Percentiles rank a stretch among this genome's conserved stretches.
These are phyloP conservation scores for Samsoniella hepiali DNA, from an alignment of 2,329 filamentous ascomycete genomes.

Conservation along the genomic window DNA sequence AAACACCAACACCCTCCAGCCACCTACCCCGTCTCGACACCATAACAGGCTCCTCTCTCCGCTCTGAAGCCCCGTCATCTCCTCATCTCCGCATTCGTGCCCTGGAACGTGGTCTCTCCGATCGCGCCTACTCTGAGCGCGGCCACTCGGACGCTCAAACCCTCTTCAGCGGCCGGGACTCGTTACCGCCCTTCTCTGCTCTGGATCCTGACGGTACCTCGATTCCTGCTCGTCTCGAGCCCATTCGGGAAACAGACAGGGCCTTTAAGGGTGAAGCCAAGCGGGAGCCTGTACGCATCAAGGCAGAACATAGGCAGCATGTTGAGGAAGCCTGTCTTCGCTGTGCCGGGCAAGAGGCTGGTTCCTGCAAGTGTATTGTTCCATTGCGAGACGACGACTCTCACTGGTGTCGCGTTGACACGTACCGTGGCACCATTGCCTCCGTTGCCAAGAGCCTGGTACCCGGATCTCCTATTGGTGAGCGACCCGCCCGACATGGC, in stretches of 20 bases:
- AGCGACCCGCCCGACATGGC: background rate
- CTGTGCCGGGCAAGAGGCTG: constrained; percentile 3
- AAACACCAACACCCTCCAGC: background rate
- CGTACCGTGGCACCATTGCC: constrained; percentile 13
- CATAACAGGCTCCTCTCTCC: constrained; percentile 1
- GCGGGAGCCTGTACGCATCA: background rate
- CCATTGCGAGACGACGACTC: constrained; percentile 12
- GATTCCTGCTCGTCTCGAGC: constrained; percentile 1
- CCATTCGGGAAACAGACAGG: background rate
- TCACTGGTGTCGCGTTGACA: constrained; percentile 14
- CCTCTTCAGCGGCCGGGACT: constrained; percentile 4
- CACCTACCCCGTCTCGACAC: constrained; percentile 4
- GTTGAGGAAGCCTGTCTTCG: constrained; percentile 5
- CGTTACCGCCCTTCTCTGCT: constrained; percentile 9
- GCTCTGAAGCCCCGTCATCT: background rate
- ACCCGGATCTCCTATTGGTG: constrained; percentile 7
- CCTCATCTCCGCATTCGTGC: constrained; percentile 2
- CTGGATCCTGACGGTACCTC: background rate
- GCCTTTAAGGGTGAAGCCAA: background rate
- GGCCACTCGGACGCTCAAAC: background rate
- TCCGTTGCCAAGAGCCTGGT: constrained; percentile 15
- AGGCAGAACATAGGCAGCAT: background rate
- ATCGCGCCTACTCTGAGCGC: background rate
- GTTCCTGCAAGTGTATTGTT: constrained; percentile 8
- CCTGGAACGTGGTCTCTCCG: background rate